Percentiles rank a stretch among this genome's conserved stretches.
Conservation (phyloP, 2,329 filamentous ascomycete species). For the Knoxdaviesia capensis region DNA sequence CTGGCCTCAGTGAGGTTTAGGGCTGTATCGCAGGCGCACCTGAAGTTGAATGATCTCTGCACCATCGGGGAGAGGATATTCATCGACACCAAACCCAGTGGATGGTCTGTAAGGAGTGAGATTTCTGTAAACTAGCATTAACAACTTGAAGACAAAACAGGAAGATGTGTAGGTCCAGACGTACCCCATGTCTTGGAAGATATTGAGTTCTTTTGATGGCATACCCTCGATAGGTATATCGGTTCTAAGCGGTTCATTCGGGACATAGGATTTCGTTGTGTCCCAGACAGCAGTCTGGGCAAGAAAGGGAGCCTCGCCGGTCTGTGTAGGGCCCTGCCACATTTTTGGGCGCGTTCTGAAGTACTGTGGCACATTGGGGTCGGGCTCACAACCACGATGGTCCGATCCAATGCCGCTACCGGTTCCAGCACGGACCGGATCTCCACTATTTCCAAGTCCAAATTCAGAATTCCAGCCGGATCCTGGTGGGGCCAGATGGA, state of each 20-base stretch:
- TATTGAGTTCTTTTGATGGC: conserved; percentile 35
- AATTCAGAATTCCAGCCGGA: no score
- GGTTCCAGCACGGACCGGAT: no score
- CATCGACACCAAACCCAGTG: conserved; percentile 53
- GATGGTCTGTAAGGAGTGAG: conserved; percentile 51
- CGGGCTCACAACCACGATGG: background rate
- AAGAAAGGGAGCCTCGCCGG: conserved; percentile 47
- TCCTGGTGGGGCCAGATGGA: no score
- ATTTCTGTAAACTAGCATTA: conserved; percentile 13
- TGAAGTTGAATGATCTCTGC: conserved; percentile 49
- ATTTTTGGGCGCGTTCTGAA: conserved; percentile 41
- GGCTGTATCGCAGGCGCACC: conserved; percentile 7
- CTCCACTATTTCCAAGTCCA: no score
- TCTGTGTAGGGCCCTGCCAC: conserved; percentile 47
- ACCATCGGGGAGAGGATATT: conserved; percentile 45
- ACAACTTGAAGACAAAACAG: no score
- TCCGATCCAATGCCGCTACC: no score
- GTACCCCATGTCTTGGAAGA: conserved; percentile 49
- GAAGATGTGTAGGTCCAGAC: background rate
- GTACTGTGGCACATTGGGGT: conserved; percentile 33
- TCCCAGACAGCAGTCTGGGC: conserved; percentile 50
- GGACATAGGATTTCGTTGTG: conserved; percentile 43
- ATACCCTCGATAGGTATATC: conserved; percentile 43
- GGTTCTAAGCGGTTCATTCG: conserved; percentile 52
- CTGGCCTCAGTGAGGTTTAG: background rate